These are phyloP conservation scores for Aureobasidium melanogenum DNA, from an alignment of 2,329 filamentous ascomycete genomes.

Conservation along the genomic window DNA sequence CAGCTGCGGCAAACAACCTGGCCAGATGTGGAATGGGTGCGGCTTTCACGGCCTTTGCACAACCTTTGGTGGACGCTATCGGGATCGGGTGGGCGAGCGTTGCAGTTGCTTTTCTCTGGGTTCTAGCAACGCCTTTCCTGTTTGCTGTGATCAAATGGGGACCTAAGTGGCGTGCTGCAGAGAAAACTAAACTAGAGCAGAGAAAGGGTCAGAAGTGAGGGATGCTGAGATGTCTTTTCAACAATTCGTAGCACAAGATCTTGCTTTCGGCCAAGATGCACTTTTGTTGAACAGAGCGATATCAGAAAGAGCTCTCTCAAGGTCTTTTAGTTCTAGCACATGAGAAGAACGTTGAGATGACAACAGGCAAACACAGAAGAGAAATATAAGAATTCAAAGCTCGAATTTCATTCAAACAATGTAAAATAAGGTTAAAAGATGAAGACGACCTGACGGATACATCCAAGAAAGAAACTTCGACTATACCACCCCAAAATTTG, in stretches of 20 bases:
- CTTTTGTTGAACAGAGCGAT: too few relatives aligned
- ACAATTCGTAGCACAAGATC: too few relatives aligned
- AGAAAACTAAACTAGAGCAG: slow-evolving; percentile 18
- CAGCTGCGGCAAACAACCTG: slow-evolving; percentile 29
- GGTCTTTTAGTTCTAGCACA: too few relatives aligned
- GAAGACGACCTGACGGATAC: neutral
- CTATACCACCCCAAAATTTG: neutral
- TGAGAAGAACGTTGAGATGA: too few relatives aligned
- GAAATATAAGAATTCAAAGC: neutral
- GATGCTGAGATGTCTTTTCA: neutral
- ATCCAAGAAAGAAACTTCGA: neutral
- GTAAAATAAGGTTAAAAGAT: neutral
- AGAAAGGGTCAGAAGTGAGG: slow-evolving; percentile 13
- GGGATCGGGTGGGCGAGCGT: slow-evolving; percentile 39
- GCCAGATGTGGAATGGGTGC: slow-evolving; percentile 29
- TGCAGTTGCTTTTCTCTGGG: slow-evolving; percentile 33
- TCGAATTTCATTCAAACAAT: neutral
- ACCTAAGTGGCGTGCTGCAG: slow-evolving; percentile 35
- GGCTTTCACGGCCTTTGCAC: slow-evolving; percentile 29
- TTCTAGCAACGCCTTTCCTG: slow-evolving; percentile 31
- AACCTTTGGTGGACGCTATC: slow-evolving; percentile 32
- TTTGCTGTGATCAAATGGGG: slow-evolving; percentile 32
- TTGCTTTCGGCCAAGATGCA: too few relatives aligned
- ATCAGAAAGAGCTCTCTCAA: too few relatives aligned
- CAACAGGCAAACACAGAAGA: too few relatives aligned